phyloP scores from a whole-genome alignment of 2,329 filamentous ascomycete species.

The Calonectria ilicicola region DNA sequence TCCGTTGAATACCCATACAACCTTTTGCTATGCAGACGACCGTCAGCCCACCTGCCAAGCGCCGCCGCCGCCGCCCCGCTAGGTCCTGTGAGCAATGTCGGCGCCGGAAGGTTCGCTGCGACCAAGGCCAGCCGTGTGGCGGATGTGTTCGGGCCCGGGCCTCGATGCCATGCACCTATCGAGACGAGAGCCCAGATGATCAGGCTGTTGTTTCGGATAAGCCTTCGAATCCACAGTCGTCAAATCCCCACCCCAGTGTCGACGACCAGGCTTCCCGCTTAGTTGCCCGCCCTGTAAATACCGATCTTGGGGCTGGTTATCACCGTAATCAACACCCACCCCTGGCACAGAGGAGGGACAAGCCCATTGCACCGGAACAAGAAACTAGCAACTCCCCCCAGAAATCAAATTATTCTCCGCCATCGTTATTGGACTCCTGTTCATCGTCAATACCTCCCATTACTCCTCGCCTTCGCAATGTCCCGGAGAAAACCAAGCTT shows the following conservation, averaged over 20 bases:
- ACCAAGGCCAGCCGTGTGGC: constrained; percentile 37
- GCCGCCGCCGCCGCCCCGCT: constrained; percentile 40
- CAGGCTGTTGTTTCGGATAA: not conserved
- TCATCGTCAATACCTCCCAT: constrained; percentile 36
- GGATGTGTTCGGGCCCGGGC: constrained; percentile 39
- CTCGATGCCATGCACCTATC: constrained; percentile 41
- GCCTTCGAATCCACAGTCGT: not conserved
- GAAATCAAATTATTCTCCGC: not conserved
- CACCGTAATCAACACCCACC: constrained; percentile 24
- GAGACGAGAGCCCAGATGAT: constrained; percentile 28
- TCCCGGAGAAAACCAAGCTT: constrained; percentile 43
- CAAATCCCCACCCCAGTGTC: not conserved
- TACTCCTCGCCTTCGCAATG: constrained; percentile 38
- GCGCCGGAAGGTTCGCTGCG: constrained; percentile 40
- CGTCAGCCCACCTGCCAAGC: constrained; percentile 29
- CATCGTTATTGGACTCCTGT: not conserved
- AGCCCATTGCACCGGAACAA: not conserved
- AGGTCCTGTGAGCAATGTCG: constrained; percentile 43
- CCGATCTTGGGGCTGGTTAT: constrained; percentile 12
- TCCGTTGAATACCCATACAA: not conserved
- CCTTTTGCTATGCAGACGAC: constrained; percentile 13
- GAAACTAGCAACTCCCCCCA: not conserved
- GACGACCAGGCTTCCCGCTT: constrained; percentile 8
- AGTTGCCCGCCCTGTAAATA: not conserved
- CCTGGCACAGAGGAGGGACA: not conserved